A percentile compares a stretch with the other conserved stretches of the same genome.
These are phyloP conservation scores for Fusarium sp. DNA, from an alignment of 2,329 filamentous ascomycete genomes.

Conservation along the genomic window DNA sequence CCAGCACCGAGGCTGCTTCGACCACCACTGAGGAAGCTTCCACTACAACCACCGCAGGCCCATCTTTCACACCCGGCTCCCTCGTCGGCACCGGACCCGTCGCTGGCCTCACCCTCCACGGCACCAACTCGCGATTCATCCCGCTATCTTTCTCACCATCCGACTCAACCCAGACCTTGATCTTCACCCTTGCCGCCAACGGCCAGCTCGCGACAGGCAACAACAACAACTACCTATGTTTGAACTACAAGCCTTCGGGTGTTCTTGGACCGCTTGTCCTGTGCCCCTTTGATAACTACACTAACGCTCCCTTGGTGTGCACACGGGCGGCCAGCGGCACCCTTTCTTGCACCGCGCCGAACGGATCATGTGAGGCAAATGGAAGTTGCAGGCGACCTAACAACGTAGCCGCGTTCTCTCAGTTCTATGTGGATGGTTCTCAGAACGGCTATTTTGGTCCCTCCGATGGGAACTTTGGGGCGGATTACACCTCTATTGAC, in stretches of 20 bases:
- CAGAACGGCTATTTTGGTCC: background rate
- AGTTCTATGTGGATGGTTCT: conserved; percentile 2
- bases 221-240: conserved; percentile 2
- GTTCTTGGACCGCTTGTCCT: background rate
- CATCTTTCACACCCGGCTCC: background rate
- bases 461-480: background rate
- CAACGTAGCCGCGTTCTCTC: accelerated
- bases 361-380: accelerated
- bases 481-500: background rate
- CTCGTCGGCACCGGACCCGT: background rate
- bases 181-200: background rate
- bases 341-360: background rate
- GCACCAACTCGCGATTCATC: background rate
- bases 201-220: background rate
- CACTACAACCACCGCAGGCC: background rate
- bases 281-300: background rate
- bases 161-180: background rate
- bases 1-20: background rate
- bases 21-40: background rate
- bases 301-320: background rate
- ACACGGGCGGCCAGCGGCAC: background rate
- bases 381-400: background rate
- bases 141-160: background rate
- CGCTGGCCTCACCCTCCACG: background rate
- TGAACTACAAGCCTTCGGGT: background rate